phyloP scores from a whole-genome alignment of 2,329 filamentous ascomycete genomes.

The Fusarium sp. region DNA sequence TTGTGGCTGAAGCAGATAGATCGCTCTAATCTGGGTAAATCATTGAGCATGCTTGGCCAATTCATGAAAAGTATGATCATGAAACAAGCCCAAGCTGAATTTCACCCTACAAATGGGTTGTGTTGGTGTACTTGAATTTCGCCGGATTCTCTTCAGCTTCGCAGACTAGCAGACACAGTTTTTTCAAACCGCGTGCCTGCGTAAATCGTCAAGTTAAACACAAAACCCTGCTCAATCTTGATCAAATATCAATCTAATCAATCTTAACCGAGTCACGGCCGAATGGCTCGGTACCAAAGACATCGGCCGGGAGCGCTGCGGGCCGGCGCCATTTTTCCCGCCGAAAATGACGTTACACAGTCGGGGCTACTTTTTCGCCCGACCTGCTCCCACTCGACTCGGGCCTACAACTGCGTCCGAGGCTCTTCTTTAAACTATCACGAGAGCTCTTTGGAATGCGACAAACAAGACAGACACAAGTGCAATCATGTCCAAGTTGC shows the following conservation, averaged over 20 bases:
- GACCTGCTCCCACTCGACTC: conserved; percentile 5
- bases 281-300: conserved; percentile 1
- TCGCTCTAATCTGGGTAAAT: too few species aligned
- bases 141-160: too few species aligned
- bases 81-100: too few species aligned
- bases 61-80: too few species aligned
- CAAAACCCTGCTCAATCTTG: too few species aligned
- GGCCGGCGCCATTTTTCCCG: conserved; percentile 35
- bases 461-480: background rate
- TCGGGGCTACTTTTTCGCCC: conserved; percentile 35
- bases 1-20: too few species aligned
- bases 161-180: too few species aligned
- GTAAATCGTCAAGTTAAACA: too few species aligned
- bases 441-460: conserved; percentile 18
- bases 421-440: conserved; percentile 41
- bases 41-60: too few species aligned
- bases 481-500: conserved; percentile 32
- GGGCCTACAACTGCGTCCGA: conserved; percentile 35
- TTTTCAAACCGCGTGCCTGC: too few species aligned
- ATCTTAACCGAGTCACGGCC: conserved; percentile 2
- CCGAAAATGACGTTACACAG: conserved; percentile 38
- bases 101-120: too few species aligned
- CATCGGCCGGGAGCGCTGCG: background rate
- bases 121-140: too few species aligned
- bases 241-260: background rate